Base-by-base conservation (phyloP, 768 basidiomycete genomes). In the Russula vinacea region DNA sequence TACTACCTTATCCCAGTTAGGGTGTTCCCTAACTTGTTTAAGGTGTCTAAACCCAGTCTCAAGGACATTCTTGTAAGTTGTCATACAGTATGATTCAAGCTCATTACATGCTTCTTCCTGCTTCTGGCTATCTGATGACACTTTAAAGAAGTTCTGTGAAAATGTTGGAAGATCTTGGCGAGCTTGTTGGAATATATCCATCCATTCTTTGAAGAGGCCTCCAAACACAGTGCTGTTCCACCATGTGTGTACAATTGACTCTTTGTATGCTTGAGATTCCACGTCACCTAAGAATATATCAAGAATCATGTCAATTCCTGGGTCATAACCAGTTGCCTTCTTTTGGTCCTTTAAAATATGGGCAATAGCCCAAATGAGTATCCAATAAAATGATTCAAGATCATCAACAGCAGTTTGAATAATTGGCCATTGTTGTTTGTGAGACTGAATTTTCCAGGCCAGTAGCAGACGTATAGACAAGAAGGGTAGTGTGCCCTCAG, bases 401-500 rank as follows among this genome's bases (percentile, higher is more conserved):
- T 61, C 42, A 19, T 60, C 58, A 4, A 42, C 11, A 0, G 58
- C 50, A 2, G 58, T 58, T 19, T 42, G 58, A 3, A 59, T 14
- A 11, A 40, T 26, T 40, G 22, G 17, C 13, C 4, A 29, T 5
- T 29, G 2, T 5, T 29, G 2, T 29, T 29, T 2, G 2, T 29
- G 2, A 29, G 29, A 3, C 2, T 39, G 2, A 2, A 5, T 3
- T 2, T 2, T 3, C 37, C 29, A 44, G 40, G 50, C 39, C 0
- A 0, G 0, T 2, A 42, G 7, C n/a, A 60, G 26, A 9, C 22
- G 40, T 1, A n/a, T 1, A 3, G 59, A 53, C 39, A 60, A 9
- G 16, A 60, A 60, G 13, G 39, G 51, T 1, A 42, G 13, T 4
- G 59, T 53, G 5, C 60, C 60, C 60, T 60, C 22, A 33, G 32